phyloP scores from a whole-genome alignment of 441 rosid genomes.

The Kokia cookei region DNA sequence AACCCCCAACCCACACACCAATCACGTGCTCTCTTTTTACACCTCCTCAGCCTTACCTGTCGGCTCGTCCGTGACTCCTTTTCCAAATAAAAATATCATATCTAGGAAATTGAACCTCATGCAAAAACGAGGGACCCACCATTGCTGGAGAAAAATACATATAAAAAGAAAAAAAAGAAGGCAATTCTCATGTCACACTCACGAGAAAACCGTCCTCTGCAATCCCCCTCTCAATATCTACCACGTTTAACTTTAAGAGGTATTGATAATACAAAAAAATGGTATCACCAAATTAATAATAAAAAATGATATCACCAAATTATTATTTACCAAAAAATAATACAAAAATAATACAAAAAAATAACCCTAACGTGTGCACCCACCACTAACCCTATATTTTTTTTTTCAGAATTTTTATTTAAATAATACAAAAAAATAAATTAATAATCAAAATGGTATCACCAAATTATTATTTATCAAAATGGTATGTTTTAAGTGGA shows the following conservation, averaged over 20 bases:
- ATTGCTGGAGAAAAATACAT: background rate
- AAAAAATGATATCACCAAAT: too few species aligned
- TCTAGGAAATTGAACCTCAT: background rate
- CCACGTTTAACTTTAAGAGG: constrained; percentile 7
- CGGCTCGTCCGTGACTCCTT: constrained; percentile 1
- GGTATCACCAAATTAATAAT: too few species aligned
- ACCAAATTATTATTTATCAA: too few species aligned
- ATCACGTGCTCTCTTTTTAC: constrained; percentile 6
- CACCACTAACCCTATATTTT: background rate
- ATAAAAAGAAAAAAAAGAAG: background rate
- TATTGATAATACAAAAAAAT: too few species aligned
- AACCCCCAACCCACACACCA: background rate
- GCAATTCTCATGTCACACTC: constrained; percentile 4
- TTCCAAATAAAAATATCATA: too few species aligned
- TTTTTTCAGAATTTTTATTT: too few species aligned
- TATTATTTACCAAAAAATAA: too few species aligned
- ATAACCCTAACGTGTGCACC: constrained; percentile 9
- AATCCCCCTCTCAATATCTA: background rate
- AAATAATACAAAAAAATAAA: too few species aligned
- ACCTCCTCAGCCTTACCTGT: background rate
- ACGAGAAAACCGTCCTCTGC: background rate
- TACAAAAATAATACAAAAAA: too few species aligned
- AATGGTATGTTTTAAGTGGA: too few species aligned
- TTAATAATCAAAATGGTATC: too few species aligned
- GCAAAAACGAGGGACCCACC: background rate